Evolutionary conservation across 768 basidiomycete species (phyloP).

Genomic region (Amanita pseudoporphyria): DNA sequence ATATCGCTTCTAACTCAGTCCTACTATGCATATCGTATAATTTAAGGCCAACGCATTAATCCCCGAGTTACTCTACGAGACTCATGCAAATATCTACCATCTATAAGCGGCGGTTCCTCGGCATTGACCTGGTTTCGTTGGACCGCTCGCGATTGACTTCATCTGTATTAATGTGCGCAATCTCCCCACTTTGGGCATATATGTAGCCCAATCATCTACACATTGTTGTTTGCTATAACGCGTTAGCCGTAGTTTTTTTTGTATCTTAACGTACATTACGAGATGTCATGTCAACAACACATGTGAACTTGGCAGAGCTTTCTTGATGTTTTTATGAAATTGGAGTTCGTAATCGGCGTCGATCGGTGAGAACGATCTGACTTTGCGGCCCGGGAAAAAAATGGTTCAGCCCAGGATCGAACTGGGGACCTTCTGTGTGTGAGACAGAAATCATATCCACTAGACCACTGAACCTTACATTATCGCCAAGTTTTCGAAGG

Average conservation of each 20-base stretch:
- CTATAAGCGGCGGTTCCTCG: background rate
- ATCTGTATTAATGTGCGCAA: background rate
- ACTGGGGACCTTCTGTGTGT: constrained; percentile 38
- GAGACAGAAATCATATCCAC: constrained; percentile 44
- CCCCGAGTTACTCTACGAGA: background rate
- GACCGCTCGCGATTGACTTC: background rate
- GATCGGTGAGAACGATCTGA: no score
- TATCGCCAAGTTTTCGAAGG: no score
- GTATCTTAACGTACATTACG: background rate
- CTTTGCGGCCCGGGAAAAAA: constrained; percentile 11
- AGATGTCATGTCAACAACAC: no score
- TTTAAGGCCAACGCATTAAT: background rate
- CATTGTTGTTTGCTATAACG: background rate
- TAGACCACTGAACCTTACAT: constrained; percentile 31
- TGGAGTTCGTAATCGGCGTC: no score
- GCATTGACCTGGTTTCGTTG: background rate
- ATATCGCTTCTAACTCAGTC: no score
- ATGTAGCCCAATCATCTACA: background rate
- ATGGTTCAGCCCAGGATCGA: constrained; percentile 35
- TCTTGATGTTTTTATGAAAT: no score
- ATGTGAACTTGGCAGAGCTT: no score
- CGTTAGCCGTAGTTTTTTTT: background rate
- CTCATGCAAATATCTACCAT: background rate
- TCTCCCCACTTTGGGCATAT: no score
- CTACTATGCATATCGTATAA: background rate